A percentile compares a stretch with the other conserved stretches of the same genome.
Evolutionary conservation across 208 protist species (phyloP).

Genomic region (Acanthamoeba healyi): DNA sequence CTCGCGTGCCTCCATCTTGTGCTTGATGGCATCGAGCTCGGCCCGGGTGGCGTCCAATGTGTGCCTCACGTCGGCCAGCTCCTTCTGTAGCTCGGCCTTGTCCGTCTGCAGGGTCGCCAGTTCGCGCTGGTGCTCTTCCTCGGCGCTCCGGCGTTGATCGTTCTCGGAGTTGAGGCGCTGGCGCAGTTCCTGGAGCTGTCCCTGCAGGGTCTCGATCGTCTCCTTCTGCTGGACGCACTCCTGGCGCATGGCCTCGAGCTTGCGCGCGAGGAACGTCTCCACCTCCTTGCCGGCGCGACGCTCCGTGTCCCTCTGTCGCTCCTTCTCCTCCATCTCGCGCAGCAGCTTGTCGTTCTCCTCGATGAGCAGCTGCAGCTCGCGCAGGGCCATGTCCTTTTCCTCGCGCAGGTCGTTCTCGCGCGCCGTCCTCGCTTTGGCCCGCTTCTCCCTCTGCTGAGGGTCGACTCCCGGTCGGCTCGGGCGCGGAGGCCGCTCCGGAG

Average conservation of each 20-base stretch:
- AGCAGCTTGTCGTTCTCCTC: constrained; percentile 53
- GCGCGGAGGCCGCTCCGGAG: no score
- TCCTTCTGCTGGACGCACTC: neutral
- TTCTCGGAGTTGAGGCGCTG: neutral
- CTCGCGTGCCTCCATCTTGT: neutral
- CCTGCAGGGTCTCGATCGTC: neutral
- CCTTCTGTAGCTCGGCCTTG: neutral
- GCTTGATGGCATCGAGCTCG: neutral
- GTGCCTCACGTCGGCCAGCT: neutral
- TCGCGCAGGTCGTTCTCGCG: neutral
- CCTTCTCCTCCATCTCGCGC: neutral
- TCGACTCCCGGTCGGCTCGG: no score
- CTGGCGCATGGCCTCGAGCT: neutral
- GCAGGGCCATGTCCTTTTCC: constrained; percentile 14
- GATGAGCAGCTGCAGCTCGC: constrained; percentile 10
- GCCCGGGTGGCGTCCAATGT: neutral
- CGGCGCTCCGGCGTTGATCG: neutral
- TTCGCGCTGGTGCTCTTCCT: neutral
- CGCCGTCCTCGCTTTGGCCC: no score
- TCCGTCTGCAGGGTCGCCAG: neutral
- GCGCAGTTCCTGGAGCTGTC: neutral
- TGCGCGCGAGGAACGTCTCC: neutral
- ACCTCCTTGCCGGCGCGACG: neutral
- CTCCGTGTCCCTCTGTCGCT: neutral
- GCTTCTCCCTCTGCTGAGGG: no score